Evolutionary conservation across 2,329 filamentous ascomycete genomes (phyloP), one percentile per base, ranked within the genome.

Genomic region (Ascochyta koolunga): DNA sequence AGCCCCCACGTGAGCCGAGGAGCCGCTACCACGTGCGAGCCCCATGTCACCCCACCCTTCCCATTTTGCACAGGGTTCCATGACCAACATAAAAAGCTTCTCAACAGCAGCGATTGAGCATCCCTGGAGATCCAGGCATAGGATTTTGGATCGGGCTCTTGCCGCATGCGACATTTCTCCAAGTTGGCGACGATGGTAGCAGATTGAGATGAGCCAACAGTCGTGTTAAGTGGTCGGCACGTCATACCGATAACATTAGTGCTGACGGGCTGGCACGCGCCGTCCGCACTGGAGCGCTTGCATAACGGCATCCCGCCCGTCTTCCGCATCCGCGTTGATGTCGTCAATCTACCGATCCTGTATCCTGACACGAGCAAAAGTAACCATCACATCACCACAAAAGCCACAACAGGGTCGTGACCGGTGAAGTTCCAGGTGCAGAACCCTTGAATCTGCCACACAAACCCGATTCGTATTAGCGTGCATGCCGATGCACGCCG

Each of bases 211-310:
- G 24, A 15, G 36, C 35, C 11, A 39, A 32, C 41, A 46, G 52
- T 24, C 24, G 37, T 40, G 5, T 22, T 19, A 3, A 18, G 22
- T 25, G 19, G 37, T 32, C 35, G 40, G 51, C 55, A 53, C 42
- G 41, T 56, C 60, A 58, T 52, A 64, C 56, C 56, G 61, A 62
- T 64, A 16, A 58, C 44, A 35, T 54, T 45, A 33, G 37, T 39
- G 53, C 36, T 52, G 48, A 53, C 51, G 52, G 46, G 43, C 54
- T 54, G 54, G 45, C 51, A 56, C 53, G 41, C 55, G 45, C 62
- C 59, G 59, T 45, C 54, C 62, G 59, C 57, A 54, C 57, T 43
- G 52, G 46, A 48, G 45, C 25, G 36, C 42, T 49, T 43, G 16
- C 44, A 44, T 33, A 35, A 49, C 44, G 44, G 44, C 50, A 49